Conservation (phyloP, 371 early-diverging fungal species). For the Fennellomyces sp. region DNA sequence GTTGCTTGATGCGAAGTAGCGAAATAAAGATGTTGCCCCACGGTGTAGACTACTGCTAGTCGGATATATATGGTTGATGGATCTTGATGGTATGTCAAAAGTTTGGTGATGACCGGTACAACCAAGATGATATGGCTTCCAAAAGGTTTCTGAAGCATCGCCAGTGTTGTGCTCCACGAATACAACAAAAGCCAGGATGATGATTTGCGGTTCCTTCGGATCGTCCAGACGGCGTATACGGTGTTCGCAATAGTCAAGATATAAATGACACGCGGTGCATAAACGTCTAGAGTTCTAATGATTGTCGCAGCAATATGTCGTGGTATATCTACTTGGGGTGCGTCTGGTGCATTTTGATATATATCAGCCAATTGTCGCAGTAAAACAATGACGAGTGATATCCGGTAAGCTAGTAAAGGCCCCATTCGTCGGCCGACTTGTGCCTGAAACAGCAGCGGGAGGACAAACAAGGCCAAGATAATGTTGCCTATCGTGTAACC, state of each 20-base stretch:
- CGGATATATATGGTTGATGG: constrained; percentile 9
- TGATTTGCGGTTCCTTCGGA: neutral
- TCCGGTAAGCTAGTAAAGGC: neutral
- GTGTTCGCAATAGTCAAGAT: constrained; percentile 6
- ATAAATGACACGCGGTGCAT: constrained; percentile 38
- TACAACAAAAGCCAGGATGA: constrained; percentile 17
- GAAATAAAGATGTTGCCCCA: constrained; percentile 80
- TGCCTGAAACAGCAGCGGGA: neutral
- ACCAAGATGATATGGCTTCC: constrained; percentile 25
- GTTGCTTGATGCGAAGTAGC: constrained; percentile 92
- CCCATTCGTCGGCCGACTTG: neutral
- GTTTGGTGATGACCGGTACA: constrained; percentile 18
- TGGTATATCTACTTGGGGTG: neutral
- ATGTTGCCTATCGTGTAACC: neutral
- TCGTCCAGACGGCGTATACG: neutral
- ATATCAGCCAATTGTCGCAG: constrained; percentile 20
- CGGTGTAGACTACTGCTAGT: constrained; percentile 35
- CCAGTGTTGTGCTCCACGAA: constrained; percentile 29
- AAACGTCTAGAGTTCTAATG: constrained; percentile 22
- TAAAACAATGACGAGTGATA: constrained; percentile 16
- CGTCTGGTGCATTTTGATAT: constrained; percentile 8
- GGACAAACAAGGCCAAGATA: neutral
- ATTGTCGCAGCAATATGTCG: neutral
- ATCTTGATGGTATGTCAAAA: constrained; percentile 3
- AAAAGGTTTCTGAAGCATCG: constrained; percentile 42